A percentile compares a stretch with the other conserved stretches of the same genome.
phyloP scores from a whole-genome alignment of 1,139 yeast genomes.

The Kodamaea arcana region DNA sequence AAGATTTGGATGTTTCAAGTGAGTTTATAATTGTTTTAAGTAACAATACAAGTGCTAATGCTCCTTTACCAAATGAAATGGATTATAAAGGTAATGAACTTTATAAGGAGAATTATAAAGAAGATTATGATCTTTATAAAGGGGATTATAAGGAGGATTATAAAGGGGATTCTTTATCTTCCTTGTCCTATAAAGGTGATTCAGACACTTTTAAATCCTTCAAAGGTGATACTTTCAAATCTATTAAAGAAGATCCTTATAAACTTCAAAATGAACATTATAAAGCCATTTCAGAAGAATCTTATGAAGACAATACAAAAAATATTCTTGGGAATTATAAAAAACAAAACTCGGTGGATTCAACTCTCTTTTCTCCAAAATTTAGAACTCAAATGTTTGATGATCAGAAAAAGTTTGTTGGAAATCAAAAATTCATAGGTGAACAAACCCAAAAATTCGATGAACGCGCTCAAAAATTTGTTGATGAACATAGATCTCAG shows the following conservation, averaged over 20 bases:
- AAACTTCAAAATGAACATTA: not conserved
- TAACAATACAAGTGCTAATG: slow-evolving; percentile 43
- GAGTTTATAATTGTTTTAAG: slow-evolving; percentile 43
- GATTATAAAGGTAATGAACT: too few relatives aligned
- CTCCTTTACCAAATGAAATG: slow-evolving; percentile 31
- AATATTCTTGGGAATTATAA: slow-evolving; percentile 1
- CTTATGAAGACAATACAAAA: not conserved
- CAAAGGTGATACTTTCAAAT: too few relatives aligned
- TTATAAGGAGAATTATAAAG: too few relatives aligned
- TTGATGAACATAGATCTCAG: slow-evolving; percentile 21
- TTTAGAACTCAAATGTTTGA: slow-evolving; percentile 17
- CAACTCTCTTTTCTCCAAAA: slow-evolving; percentile 17
- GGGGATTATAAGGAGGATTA: too few relatives aligned
- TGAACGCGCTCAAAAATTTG: too few relatives aligned
- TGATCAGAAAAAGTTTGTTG: not conserved
- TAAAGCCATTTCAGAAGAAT: too few relatives aligned
- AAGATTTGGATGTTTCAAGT: slow-evolving; percentile 16
- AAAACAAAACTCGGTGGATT: slow-evolving; percentile 5
- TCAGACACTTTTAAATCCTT: not conserved
- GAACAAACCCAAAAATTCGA: too few relatives aligned
- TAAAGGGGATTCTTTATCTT: not conserved
- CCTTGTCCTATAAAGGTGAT: not conserved
- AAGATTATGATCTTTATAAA: too few relatives aligned
- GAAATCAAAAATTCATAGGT: too few relatives aligned
- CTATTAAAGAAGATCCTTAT: not conserved